Conservation (phyloP, 1,139 yeast species). For the Diutina catenulata region DNA sequence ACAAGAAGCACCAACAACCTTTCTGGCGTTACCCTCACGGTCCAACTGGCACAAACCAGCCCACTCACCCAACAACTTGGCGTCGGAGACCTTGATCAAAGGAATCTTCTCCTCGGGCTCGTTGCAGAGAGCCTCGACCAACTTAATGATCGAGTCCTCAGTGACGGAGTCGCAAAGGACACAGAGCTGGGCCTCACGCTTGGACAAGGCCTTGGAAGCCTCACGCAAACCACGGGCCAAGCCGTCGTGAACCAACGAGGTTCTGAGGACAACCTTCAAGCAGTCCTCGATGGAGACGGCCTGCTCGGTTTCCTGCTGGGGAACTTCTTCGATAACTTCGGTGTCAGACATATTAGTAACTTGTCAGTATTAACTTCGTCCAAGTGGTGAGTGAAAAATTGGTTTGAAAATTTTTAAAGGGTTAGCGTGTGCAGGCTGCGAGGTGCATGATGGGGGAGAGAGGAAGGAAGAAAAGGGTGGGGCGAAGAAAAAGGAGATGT, state of each 20-base stretch:
- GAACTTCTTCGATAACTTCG: slow-evolving; percentile 78
- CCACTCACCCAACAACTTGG: slow-evolving; percentile 99
- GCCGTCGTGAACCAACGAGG: slow-evolving; percentile 97
- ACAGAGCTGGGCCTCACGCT: slow-evolving; percentile 96
- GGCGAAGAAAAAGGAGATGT: too few species aligned
- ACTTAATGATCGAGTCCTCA: slow-evolving; percentile 93
- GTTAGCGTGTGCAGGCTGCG: slow-evolving; percentile 1
- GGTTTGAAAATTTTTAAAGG: slow-evolving; percentile 1
- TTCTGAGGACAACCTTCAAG: slow-evolving; percentile 95
- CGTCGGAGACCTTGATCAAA: slow-evolving; percentile 97
- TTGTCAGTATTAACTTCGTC: slow-evolving; percentile 6
- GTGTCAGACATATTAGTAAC: slow-evolving; percentile 65
- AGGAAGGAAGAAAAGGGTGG: not conserved
- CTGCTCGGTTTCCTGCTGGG: slow-evolving; percentile 64
- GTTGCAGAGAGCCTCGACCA: slow-evolving; percentile 98
- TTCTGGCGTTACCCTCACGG: slow-evolving; percentile 99
- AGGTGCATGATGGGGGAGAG: not conserved
- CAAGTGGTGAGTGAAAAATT: slow-evolving; percentile 2
- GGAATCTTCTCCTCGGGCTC: slow-evolving; percentile 96
- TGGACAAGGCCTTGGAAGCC: slow-evolving; percentile 97
- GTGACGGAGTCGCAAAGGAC: slow-evolving; percentile 98
- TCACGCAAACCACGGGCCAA: slow-evolving; percentile 99
- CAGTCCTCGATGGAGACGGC: slow-evolving; percentile 98
- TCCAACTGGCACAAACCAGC: slow-evolving; percentile 99
- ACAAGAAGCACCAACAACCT: slow-evolving; percentile 99